Base-by-base conservation (phyloP, 306 rosid species). In the Cyamopsis tetragonoloba region DNA sequence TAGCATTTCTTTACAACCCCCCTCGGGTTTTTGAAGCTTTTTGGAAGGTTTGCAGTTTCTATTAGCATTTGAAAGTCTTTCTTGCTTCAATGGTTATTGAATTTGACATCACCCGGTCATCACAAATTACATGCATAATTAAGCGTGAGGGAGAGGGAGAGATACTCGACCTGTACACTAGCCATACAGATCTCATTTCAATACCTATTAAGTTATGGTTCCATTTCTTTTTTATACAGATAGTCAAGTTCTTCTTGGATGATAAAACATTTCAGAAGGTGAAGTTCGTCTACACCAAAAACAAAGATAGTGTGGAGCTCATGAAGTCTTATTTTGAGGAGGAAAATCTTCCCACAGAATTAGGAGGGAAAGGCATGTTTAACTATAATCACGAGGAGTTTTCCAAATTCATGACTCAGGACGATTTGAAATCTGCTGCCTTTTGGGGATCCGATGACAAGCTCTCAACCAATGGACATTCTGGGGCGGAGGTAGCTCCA, bases 231-330 rank as follows among this genome's bases (percentile, higher is more conserved):
- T 51, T 17, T 11, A 30, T 80, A 71, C 79, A 88, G 91, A 77
- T 86, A 34, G 88, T 86, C 51, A 86, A 84, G 80, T 86, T 76
- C 72, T 84, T 86, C 74, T 66, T 89, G 86, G 92, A 86, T 38
- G 55, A 71, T 50, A 89, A 84, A 73, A 86, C 92, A 63, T 82
- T 80, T 73, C 82, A 86, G 68, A 89, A 86, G 77, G 86, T 89
- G 71, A 84, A 85, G 77, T 86, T 89, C 55, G 84, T 86, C 10
- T 89, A 80, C 73, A 88, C 87, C 2, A 86, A 84, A 49, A 80
- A 86, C 20, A 79, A 84, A 47, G 85, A 84, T 28, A 82, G 90
- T 7, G 84, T 86, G 72, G 92, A 86, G 57, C 83, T 86, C 62
- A 89, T 84, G 96, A 82, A 69, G 56, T 83, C 82, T 2, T 79